phyloP scores from a whole-genome alignment of 306 rosid genomes.

The Quercus berberidifolia region DNA sequence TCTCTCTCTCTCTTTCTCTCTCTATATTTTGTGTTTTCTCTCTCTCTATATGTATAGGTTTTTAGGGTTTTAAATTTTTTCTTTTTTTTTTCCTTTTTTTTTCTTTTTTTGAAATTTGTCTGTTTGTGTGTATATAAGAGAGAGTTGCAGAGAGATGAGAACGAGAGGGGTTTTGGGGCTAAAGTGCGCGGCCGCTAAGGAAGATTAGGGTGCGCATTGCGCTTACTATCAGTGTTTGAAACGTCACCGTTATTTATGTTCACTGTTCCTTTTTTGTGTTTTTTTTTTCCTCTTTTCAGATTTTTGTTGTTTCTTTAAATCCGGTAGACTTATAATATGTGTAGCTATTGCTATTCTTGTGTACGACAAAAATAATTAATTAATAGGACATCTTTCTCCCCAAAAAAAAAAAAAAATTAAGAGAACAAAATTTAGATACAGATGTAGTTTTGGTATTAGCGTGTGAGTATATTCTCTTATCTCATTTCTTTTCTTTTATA shows the following conservation, averaged over 20 bases:
- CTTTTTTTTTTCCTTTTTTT: rapidly evolving
- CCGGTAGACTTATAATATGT: too few species aligned
- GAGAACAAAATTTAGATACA: too few species aligned
- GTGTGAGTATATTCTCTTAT: too few species aligned
- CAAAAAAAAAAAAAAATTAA: too few species aligned
- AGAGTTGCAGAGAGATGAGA: not conserved
- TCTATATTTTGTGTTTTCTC: not conserved
- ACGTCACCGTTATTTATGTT: not conserved
- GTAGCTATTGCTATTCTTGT: too few species aligned
- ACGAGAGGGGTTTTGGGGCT: not conserved
- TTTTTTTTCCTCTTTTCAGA: too few species aligned
- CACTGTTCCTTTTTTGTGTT: too few species aligned
- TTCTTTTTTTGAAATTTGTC: not conserved
- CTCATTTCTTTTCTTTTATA: too few species aligned
- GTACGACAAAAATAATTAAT: too few species aligned
- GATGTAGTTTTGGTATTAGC: too few species aligned
- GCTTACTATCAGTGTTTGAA: not conserved
- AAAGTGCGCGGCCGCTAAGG: not conserved
- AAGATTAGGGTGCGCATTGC: conserved; percentile 2
- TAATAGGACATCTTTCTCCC: too few species aligned
- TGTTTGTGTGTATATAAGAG: not conserved
- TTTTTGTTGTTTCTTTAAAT: too few species aligned
- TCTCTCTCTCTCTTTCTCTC: not conserved
- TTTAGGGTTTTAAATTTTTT: not conserved
- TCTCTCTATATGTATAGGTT: not conserved